Percentiles rank a stretch among this genome's conserved stretches.
These are phyloP conservation scores for Viridothelium virens DNA, from an alignment of 495 filamentous ascomycete genomes.

Conservation along the genomic window DNA sequence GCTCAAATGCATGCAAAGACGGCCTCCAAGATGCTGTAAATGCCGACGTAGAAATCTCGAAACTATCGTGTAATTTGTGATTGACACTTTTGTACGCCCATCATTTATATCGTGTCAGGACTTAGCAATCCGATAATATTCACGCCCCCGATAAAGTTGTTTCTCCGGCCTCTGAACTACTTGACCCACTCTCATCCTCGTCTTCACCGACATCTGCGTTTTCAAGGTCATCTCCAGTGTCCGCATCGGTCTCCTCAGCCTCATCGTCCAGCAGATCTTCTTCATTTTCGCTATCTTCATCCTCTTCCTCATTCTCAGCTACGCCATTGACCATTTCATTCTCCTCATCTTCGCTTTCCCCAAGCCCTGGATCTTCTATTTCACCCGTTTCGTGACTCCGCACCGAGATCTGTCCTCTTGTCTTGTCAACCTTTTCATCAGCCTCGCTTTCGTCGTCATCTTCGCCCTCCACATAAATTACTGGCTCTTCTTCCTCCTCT, in stretches of 20 bases:
- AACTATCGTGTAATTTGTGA: neutral
- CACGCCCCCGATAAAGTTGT: slow-evolving; percentile 7
- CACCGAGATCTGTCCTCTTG: slow-evolving; percentile 20
- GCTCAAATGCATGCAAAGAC: neutral
- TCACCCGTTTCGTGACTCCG: slow-evolving; percentile 2
- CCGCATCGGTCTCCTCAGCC: slow-evolving; percentile 32
- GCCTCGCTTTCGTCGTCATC: slow-evolving; percentile 29
- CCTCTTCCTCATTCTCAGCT: slow-evolving; percentile 23
- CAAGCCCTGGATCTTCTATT: slow-evolving; percentile 27
- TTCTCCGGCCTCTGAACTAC: slow-evolving; percentile 25
- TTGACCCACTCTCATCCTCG: slow-evolving; percentile 26
- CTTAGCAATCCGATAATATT: neutral
- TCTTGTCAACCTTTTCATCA: slow-evolving; percentile 42
- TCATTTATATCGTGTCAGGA: neutral
- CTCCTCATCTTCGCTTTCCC: slow-evolving; percentile 35
- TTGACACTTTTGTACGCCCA: neutral
- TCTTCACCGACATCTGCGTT: slow-evolving; percentile 37
- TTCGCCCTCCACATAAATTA: slow-evolving; percentile 79
- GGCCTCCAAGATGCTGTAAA: neutral
- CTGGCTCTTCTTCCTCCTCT: slow-evolving; percentile 62
- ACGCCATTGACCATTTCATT: slow-evolving; percentile 25
- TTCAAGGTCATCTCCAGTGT: slow-evolving; percentile 27
- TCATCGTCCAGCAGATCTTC: slow-evolving; percentile 33
- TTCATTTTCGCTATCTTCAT: slow-evolving; percentile 24
- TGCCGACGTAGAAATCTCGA: neutral